Evolutionary conservation across 2,329 filamentous ascomycete species (phyloP).

Genomic region (Pseudogymnoascus pannorum): DNA sequence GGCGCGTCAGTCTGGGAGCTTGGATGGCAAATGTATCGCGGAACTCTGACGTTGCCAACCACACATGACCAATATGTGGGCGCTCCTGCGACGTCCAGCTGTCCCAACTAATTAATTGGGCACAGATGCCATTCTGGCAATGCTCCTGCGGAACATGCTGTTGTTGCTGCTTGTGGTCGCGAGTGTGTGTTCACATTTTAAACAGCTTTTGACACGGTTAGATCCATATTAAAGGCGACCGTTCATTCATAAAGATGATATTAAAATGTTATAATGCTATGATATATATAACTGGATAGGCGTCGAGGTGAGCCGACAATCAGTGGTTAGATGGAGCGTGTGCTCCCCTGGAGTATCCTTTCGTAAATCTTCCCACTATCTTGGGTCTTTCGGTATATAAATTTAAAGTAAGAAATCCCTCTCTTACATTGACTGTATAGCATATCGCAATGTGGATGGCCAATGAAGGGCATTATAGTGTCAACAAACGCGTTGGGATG

Average conservation of each 20-base stretch:
- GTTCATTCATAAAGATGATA: not conserved
- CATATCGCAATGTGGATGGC: not conserved
- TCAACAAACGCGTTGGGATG: not conserved
- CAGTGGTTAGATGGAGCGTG: too few species aligned
- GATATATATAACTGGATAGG: not conserved
- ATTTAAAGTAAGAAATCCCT: not conserved
- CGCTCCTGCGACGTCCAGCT: constrained; percentile 28
- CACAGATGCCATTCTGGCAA: constrained; percentile 17
- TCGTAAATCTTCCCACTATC: not conserved
- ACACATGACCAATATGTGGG: constrained; percentile 27
- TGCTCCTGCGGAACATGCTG: constrained; percentile 10
- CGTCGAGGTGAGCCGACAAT: too few species aligned
- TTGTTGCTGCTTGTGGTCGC: not conserved
- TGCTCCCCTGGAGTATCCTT: too few species aligned
- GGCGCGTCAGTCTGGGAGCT: constrained; percentile 5
- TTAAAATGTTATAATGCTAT: not conserved
- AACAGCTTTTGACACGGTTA: not conserved
- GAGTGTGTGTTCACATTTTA: not conserved
- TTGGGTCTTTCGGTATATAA: not conserved
- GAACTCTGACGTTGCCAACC: constrained; percentile 26
- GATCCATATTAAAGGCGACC: not conserved
- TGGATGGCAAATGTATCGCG: constrained; percentile 1
- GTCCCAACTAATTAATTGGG: constrained; percentile 20
- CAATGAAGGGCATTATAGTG: not conserved
- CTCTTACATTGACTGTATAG: not conserved